Evolutionary conservation across 2,329 filamentous ascomycete genomes (phyloP), one percentile per base, ranked within the genome.

Genomic region (Penicillium sp.): DNA sequence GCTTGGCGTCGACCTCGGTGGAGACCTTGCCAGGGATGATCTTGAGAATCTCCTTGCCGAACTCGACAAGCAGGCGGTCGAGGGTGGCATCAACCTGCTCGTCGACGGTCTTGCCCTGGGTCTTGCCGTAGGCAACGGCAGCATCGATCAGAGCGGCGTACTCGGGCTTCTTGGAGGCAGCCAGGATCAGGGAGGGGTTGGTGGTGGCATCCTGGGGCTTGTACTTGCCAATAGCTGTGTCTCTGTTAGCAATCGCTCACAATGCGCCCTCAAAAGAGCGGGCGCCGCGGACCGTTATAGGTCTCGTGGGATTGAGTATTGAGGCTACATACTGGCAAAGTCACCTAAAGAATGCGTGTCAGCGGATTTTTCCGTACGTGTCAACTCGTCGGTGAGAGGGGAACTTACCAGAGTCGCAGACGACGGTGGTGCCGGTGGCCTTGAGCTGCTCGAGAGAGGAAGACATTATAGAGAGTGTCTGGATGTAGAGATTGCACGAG

Each of bases 121-220:
- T 74, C 89, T 97, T 98, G 81, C 91, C 94, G 81, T 92, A 93
- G 66, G 83, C 85, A 69, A 97, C 84, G 70, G 94, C 92, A 58
- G 83, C 81, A 75, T 98, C 93, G 71, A 97, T 96, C 76, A 98
- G 83, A 79, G 89, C 89, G 74, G 91, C 92, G 80, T 98, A 98
- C 81, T 97, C 93, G 77, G 91, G 76, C 88, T 98, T 98, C 87
- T 99, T 98, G 77, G 95, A 93, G 66, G 95, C 95, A 69, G 93
- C 94, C 77, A 99, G 90, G 81, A 99, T 98, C 78, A 99, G 86
- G 65, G 95, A 98, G 61, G 95, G 95, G 88, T 99, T 99, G 84
- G 95, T 99, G 79, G 95, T 99, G 76, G 95, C 95, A 91, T 99
- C 95, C 86, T 99, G 93, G 67, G 95, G 95, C 88, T 96, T 96